A percentile compares a stretch with the other conserved stretches of the same genome.
Evolutionary conservation across 805 yeast species (phyloP).

Genomic region (Yamadazyma endophytica): DNA sequence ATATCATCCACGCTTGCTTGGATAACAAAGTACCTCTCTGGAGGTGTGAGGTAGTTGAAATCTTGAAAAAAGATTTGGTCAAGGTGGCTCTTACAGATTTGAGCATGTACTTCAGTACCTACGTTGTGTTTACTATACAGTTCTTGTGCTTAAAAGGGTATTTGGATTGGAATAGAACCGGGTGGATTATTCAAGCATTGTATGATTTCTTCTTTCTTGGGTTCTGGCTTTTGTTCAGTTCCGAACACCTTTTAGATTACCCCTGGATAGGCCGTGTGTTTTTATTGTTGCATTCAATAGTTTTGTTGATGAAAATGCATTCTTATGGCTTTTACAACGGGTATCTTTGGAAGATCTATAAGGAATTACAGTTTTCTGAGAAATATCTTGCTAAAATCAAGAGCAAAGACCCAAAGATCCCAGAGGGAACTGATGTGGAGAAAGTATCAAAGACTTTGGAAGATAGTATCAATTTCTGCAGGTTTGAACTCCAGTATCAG

Average conservation of each 20-base stretch:
- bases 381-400: conserved; percentile 39
- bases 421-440: conserved; percentile 22
- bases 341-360: conserved; percentile 64
- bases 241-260: conserved; percentile 40
- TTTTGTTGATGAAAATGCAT: conserved; percentile 91
- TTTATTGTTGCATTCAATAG: conserved; percentile 77
- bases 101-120: conserved; percentile 66
- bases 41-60: conserved; percentile 51
- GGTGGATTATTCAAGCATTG: conserved; percentile 56
- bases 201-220: conserved; percentile 52
- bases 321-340: conserved; percentile 92
- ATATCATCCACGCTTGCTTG: conserved; percentile 50
- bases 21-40: conserved; percentile 37
- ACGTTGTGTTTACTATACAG: conserved; percentile 60
- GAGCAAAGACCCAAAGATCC: conserved; percentile 16
- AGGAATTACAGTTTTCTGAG: conserved; percentile 52
- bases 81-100: conserved; percentile 73
- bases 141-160: conserved; percentile 38
- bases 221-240: conserved; percentile 55
- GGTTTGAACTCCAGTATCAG: conserved; percentile 64
- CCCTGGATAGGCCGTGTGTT: conserved; percentile 94
- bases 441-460: conserved; percentile 23
- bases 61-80: conserved; percentile 57
- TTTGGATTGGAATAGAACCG: conserved; percentile 60
- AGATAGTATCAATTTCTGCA: conserved; percentile 63